A percentile compares a stretch with the other conserved stretches of the same genome.
Conservation (phyloP, 345 rosid genomes). For the Aurinia saxatilis region DNA sequence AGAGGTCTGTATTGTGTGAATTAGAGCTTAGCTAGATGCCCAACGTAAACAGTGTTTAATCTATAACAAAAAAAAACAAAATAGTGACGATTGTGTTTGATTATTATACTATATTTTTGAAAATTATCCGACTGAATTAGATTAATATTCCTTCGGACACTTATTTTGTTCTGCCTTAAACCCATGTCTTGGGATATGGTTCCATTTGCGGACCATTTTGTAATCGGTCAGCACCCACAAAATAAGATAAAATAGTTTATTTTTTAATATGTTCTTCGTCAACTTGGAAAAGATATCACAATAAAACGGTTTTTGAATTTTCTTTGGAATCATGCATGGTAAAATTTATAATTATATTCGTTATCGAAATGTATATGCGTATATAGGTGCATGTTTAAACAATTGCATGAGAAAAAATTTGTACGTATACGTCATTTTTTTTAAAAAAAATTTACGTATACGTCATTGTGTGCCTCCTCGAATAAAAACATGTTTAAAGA, state of each 20-base stretch:
- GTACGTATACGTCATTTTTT: too few species aligned
- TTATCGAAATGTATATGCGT: too few species aligned
- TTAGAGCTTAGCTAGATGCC: conserved; percentile 10
- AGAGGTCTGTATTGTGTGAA: conserved; percentile 22
- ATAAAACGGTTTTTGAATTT: background rate
- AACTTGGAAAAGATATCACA: background rate
- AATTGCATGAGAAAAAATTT: too few species aligned
- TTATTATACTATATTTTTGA: too few species aligned
- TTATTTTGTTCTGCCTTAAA: conserved; percentile 14
- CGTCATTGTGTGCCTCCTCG: conserved; percentile 15
- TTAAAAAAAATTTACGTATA: too few species aligned
- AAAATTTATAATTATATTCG: too few species aligned
- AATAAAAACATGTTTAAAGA: conserved; percentile 20
- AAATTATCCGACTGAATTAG: background rate
- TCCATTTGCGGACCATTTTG: conserved; percentile 8
- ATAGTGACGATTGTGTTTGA: conserved; percentile 2
- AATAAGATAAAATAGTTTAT: background rate
- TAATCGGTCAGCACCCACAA: background rate
- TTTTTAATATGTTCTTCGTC: background rate
- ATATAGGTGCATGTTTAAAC: too few species aligned
- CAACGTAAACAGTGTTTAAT: conserved; percentile 11
- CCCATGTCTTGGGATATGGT: conserved; percentile 24
- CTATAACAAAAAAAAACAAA: background rate
- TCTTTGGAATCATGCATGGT: background rate
- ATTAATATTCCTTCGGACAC: conserved; percentile 4